Evolutionary conservation across 257 asterid genomes (phyloP), one percentile per base, ranked within the genome.

Genomic region (Solanum stenotomum): DNA sequence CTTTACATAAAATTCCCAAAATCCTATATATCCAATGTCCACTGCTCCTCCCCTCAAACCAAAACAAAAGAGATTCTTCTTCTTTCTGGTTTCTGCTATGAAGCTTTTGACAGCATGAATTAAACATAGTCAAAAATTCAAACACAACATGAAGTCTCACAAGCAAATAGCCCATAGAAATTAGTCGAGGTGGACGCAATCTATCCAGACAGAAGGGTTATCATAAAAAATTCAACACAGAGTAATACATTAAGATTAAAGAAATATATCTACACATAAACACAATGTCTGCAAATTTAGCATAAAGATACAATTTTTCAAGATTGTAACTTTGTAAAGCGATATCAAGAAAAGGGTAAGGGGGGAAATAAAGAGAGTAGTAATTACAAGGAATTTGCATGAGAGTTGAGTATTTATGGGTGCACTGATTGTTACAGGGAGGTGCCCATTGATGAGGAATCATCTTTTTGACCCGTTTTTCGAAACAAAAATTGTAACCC

Each of bases 361-460:
- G 74, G 20, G 34, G 23, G 2, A 0, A 14, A 68, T 6, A 14
- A 65, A 14, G 83, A 8, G 37, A 44, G 65, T 4, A 12, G n/a
- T 40, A 40, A 35, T 89, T 91, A 96, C 98, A 96, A 37, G 99
- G 98, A 67, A 95, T 96, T 92, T 96, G 96, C 92, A 91, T 90
- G 92, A 95, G 96, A 88, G 97, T 90, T 13, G 96, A 93, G 90
- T 93, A 95, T 89, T 96, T 94, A 84, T 88, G 92, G 85, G 98
- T 96, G 95, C 98, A 96, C 89, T 93, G 93, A 85, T 88, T 90
- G 93, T 95, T 95, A 89, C 98, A 95, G 22, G 98, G 99, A 83
- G 96, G 98, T 72, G 96, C 87, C 98, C 98, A 96, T 72, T 94
- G 91, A 88, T 91, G 93, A 9, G 98, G 95, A 85, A 92, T 92